phyloP scores from a whole-genome alignment of 768 basidiomycete species.

The Suillus bovinus region DNA sequence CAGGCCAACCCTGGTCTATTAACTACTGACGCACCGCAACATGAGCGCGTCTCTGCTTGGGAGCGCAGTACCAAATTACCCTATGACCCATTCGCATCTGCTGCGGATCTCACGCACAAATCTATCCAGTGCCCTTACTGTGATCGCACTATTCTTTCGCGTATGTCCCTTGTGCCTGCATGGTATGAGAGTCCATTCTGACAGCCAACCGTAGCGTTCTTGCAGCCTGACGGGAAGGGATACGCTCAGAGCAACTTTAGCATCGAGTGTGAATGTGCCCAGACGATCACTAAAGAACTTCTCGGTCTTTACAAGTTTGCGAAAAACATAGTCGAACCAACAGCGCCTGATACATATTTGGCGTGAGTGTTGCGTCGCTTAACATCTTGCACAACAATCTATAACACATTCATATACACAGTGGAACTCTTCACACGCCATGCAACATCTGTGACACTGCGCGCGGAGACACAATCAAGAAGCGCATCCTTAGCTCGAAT shows the following conservation, averaged over 20 bases:
- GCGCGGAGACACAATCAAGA: constrained; percentile 28
- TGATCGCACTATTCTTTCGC: constrained; percentile 10
- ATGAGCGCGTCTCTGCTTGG: constrained; percentile 12
- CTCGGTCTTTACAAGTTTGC: constrained; percentile 42
- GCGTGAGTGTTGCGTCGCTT: constrained; percentile 27
- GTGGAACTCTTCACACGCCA: constrained; percentile 36
- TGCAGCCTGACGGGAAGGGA: constrained; percentile 40
- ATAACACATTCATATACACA: constrained; percentile 11
- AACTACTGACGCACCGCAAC: background rate
- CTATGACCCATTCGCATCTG: constrained; percentile 32
- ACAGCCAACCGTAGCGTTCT: constrained; percentile 33
- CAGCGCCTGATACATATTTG: constrained; percentile 22
- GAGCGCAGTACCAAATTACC: constrained; percentile 13
- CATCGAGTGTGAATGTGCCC: constrained; percentile 36
- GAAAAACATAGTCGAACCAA: constrained; percentile 29
- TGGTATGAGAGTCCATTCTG: background rate
- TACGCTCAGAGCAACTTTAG: constrained; percentile 47
- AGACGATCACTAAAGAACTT: constrained; percentile 37
- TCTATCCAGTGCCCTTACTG: constrained; percentile 34
- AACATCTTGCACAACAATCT: background rate
- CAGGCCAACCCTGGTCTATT: constrained; percentile 6
- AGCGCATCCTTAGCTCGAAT: constrained; percentile 10
- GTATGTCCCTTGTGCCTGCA: constrained; percentile 19
- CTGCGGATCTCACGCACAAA: constrained; percentile 17
- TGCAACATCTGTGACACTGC: constrained; percentile 13